Evolutionary conservation across 2,329 filamentous ascomycete species (phyloP).

Genomic region (Neonectria hederae): DNA sequence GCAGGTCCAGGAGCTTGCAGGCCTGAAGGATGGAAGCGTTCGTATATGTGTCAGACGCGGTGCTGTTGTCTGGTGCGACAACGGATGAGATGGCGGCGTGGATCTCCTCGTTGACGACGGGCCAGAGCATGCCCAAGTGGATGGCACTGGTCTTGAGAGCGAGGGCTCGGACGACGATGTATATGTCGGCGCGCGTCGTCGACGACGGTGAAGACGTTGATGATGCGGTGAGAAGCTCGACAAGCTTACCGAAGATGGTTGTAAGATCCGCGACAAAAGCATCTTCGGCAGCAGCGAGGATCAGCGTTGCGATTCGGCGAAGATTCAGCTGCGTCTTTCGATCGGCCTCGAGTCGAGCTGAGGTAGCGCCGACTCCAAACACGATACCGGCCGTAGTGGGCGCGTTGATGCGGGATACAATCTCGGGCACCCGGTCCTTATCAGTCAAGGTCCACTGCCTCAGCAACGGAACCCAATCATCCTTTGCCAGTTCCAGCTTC

Average conservation of each 20-base stretch:
- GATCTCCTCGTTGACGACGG: constrained; percentile 85
- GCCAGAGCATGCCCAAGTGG: constrained; percentile 88
- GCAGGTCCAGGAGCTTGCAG: constrained; percentile 89
- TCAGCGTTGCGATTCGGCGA: constrained; percentile 79
- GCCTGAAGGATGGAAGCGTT: constrained; percentile 84
- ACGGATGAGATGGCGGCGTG: constrained; percentile 82
- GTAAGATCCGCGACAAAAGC: constrained; percentile 81
- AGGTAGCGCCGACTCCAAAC: constrained; percentile 96
- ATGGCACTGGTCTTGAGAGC: constrained; percentile 81
- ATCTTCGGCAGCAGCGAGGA: constrained; percentile 81
- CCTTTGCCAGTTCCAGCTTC: constrained; percentile 69
- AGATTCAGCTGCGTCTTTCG: constrained; percentile 91
- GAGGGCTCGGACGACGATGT: constrained; percentile 85
- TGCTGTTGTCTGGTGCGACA: constrained; percentile 70
- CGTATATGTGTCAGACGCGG: constrained; percentile 76
- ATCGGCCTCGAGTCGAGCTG: constrained; percentile 93
- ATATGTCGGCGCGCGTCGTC: constrained; percentile 86
- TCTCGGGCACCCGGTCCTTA: constrained; percentile 86
- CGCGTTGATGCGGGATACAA: constrained; percentile 79
- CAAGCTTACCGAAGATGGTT: constrained; percentile 80
- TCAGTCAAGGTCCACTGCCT: constrained; percentile 86
- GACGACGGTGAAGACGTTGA: constrained; percentile 92
- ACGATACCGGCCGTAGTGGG: constrained; percentile 96
- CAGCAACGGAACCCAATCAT: constrained; percentile 84
- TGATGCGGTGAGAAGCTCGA: constrained; percentile 86